Evolutionary conservation across 2,329 filamentous ascomycete species (phyloP), one percentile per base, ranked within the genome.

Genomic region (Aspergillus sp.): DNA sequence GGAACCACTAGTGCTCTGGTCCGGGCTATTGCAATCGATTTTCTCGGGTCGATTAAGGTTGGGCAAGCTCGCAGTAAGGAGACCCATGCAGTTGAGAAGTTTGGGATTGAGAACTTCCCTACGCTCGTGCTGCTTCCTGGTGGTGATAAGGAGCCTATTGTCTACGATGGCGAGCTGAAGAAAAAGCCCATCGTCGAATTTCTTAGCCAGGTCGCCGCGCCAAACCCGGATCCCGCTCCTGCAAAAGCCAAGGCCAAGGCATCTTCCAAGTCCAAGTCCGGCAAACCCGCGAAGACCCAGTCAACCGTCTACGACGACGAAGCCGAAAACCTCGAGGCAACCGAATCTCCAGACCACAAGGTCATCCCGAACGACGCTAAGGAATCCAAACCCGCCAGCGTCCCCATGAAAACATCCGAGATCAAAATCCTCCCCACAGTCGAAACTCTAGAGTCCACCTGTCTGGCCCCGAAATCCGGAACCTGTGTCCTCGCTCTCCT

Each of bases 51-150:
- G 48, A 82, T 97, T 53, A 77, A 80, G 3, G 76, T 98, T 32
- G 91, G 83, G 7, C 91, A 97, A 69, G 79, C 95, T 47, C 82
- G 90, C 49, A 79, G 85, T 72, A 95, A 90, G 69, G 88, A 96
- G 68, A 77, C 77, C 46, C 79, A 77, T 37, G 78, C 84, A 0
- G 81, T 88, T 3, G 79, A 86, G 50, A 80, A 81, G 49, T 97
- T 91, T 62, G 85, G 82, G 37, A 77, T 98, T 51, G 75, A 78
- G 13, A 82, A 84, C 44, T 95, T 88, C 64, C 94, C 93, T 0
- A 83, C 85, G 0, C 73, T 98, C 39, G 74, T 96, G 3, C 79
- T 97, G 13, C 69, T 98, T 4, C 86, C 89, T 0, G 85, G 82
- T 22, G 82, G 81, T 19, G 77, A 82, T 43, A 76, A 83, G 44